A percentile compares a stretch with the other conserved stretches of the same genome.
phyloP scores from a whole-genome alignment of 805 yeast species.

The Debaryomyces hansenii region DNA sequence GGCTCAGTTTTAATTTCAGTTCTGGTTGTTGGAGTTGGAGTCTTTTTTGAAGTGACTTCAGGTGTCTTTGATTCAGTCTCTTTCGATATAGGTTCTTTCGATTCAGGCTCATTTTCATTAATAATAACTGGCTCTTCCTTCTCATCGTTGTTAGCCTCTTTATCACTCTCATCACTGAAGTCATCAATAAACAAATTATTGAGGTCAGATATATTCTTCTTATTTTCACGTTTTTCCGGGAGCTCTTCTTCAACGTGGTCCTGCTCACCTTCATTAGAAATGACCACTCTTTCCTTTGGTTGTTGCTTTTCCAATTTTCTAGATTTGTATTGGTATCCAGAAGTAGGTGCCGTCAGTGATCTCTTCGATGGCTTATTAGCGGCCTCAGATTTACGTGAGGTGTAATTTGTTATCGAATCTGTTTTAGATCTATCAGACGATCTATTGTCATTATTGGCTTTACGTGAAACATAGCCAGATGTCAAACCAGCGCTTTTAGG shows the following conservation, averaged over 20 bases:
- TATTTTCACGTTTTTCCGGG: constrained; percentile 4
- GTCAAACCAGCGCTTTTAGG: constrained; percentile 16
- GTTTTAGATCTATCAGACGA: constrained; percentile 5
- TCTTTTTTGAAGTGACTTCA: constrained; percentile 1
- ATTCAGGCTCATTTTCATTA: constrained; percentile 4
- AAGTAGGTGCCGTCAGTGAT: constrained; percentile 11
- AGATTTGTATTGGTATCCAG: constrained; percentile 32
- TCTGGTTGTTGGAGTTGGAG: constrained; percentile 5
- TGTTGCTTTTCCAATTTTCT: constrained; percentile 29
- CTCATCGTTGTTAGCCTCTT: constrained; percentile 4
- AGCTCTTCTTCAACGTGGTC: constrained; percentile 8
- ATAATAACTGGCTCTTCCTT: constrained; percentile 13
- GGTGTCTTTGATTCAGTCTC: constrained; percentile 2
- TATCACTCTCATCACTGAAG: constrained; percentile 12
- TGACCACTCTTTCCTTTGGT: constrained; percentile 38
- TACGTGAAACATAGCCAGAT: constrained; percentile 32
- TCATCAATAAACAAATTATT: constrained; percentile 36
- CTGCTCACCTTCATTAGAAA: constrained; percentile 18
- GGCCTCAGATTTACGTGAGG: constrained; percentile 18
- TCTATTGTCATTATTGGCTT: constrained; percentile 8
- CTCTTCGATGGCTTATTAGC: constrained; percentile 8
- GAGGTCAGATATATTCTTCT: constrained; percentile 19
- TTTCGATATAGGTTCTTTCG: constrained; percentile 3
- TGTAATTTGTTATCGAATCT: constrained; percentile 14
- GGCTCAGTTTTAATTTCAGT: constrained; percentile 5